Percentiles rank a stretch among this genome's conserved stretches.
Conservation (phyloP, 208 protist genomes). For the Vickermania ingenoplastis region DNA sequence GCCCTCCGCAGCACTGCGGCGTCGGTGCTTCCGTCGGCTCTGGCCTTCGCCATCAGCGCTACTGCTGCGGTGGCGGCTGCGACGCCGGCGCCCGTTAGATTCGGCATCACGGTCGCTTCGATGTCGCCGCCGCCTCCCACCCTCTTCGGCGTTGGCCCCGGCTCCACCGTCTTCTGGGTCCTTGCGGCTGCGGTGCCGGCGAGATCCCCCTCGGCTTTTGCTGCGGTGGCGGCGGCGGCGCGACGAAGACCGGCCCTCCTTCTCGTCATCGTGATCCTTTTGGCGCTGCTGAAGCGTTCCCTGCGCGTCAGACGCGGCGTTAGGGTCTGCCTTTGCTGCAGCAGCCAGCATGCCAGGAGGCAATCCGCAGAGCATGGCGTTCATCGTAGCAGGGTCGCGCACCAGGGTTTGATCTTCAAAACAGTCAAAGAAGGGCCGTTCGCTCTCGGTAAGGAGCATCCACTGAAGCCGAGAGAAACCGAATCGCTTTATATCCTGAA, state of each 20-base stretch:
- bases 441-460: slow-evolving; percentile 55
- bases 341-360: slow-evolving; percentile 12
- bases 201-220: not conserved
- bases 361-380: slow-evolving; percentile 19
- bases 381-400: slow-evolving; percentile 60
- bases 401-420: slow-evolving; percentile 40
- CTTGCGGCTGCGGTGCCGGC: slow-evolving; percentile 6
- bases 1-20: slow-evolving; percentile 6
- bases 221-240: slow-evolving; percentile 1
- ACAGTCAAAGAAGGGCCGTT: slow-evolving; percentile 29
- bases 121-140: slow-evolving; percentile 2
- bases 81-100: slow-evolving; percentile 2
- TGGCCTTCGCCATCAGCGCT: slow-evolving; percentile 2
- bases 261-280: not conserved
- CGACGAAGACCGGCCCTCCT: slow-evolving; percentile 3
- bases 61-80: slow-evolving; percentile 5
- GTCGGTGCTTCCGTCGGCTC: slow-evolving; percentile 4
- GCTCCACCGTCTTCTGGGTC: not conserved
- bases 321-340: not conserved
- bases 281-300: slow-evolving; percentile 8
- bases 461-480: slow-evolving; percentile 68
- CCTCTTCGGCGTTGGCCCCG: slow-evolving; percentile 3
- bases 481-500: slow-evolving; percentile 50
- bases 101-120: not conserved
- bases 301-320: slow-evolving; percentile 2